These are phyloP conservation scores for Linnemannia exigua DNA, from an alignment of 192 early-diverging fungal species.

Conservation along the genomic window DNA sequence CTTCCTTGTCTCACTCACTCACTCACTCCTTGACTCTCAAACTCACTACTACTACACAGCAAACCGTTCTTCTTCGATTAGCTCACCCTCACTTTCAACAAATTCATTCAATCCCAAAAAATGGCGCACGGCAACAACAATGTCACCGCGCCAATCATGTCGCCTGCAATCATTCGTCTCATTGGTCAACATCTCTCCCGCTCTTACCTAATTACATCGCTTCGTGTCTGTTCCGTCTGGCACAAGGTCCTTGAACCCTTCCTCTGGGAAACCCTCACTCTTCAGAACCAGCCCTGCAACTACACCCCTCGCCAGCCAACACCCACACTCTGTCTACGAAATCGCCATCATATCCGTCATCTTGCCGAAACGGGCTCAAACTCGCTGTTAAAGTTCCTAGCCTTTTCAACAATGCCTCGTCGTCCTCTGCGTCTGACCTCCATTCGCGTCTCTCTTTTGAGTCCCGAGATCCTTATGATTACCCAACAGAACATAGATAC, in stretches of 20 bases:
- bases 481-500: constrained; percentile 13
- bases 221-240: constrained; percentile 28
- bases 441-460: constrained; percentile 20
- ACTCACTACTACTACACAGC: background rate
- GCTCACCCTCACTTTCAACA: background rate
- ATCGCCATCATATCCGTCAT: constrained; percentile 35
- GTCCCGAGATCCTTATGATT: constrained; percentile 37
- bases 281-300: constrained; percentile 31
- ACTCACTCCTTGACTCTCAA: background rate
- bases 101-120: background rate
- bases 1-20: background rate
- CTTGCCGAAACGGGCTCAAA: constrained; percentile 19
- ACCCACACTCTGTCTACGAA: constrained; percentile 20
- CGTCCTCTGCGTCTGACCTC: background rate
- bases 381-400: constrained; percentile 25
- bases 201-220: background rate
- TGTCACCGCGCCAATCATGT: background rate
- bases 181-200: constrained; percentile 7
- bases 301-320: constrained; percentile 24
- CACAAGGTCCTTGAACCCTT: constrained; percentile 5
- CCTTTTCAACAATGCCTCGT: background rate
- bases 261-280: constrained; percentile 21
- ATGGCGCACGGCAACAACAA: background rate
- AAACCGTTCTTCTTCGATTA: background rate
- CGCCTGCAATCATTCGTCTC: background rate